Conservation (phyloP, 345 rosid genomes). For the Brassica juncea region DNA sequence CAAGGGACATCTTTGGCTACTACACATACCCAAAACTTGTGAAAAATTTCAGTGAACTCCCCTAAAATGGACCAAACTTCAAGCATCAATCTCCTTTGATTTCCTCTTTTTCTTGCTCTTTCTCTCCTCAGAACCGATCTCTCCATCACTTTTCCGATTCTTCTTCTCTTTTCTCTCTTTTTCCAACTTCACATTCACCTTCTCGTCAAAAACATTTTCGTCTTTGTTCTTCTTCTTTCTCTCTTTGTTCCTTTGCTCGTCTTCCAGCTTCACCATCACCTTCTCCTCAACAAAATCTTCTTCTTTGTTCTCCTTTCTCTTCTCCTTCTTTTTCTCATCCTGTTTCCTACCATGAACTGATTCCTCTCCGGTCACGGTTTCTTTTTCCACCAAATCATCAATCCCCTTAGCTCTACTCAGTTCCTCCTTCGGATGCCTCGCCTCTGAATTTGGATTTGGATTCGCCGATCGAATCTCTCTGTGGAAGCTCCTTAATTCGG, state of each 20-base stretch:
- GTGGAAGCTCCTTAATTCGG: constrained; percentile 44
- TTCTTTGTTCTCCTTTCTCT: constrained; percentile 25
- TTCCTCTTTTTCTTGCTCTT: not conserved
- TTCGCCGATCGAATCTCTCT: constrained; percentile 31
- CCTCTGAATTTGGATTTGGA: not conserved
- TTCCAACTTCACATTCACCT: constrained; percentile 25
- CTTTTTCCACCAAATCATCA: constrained; percentile 18
- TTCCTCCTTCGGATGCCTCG: not conserved
- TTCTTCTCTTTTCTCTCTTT: constrained; percentile 4
- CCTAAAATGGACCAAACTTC: too few relatives aligned
- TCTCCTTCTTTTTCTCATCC: constrained; percentile 24
- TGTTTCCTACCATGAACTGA: not conserved
- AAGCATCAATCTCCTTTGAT: too few relatives aligned
- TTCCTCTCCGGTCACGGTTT: constrained; percentile 17
- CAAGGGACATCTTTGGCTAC: too few relatives aligned
- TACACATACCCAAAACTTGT: too few relatives aligned
- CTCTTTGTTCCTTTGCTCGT: constrained; percentile 18
- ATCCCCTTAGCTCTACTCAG: constrained; percentile 1
- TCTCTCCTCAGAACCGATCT: too few relatives aligned
- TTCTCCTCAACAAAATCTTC: constrained; percentile 26
- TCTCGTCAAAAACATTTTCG: not conserved
- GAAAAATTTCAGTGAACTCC: too few relatives aligned
- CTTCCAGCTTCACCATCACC: constrained; percentile 8
- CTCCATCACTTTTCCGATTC: constrained; percentile 14
- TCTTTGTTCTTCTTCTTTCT: constrained; percentile 13